Evolutionary conservation across 176 grass and related monocot genomes (phyloP).

Genomic region (Sorghum bicolor): Sorghum_bicolor_NCBIv3 NC_012870.2:9093001-9093500

Average conservation of each 20-base stretch:
- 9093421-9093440: conserved; percentile 16
- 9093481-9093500: neutral
- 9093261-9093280: neutral
- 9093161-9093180: neutral
- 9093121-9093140: neutral
- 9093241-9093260: neutral
- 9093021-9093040: too few species aligned
- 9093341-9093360: neutral
- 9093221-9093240: neutral
- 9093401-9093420: conserved; percentile 1
- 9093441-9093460: neutral
- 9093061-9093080: neutral
- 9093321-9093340: conserved; percentile 7
- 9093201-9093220: neutral
- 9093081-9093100: neutral
- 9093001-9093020: too few species aligned
- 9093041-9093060: neutral
- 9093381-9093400: neutral
- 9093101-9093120: neutral
- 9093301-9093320: neutral
- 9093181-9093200: neutral
- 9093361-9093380: neutral
- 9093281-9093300: neutral
- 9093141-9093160: neutral
- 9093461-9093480: neutral